Base-by-base conservation (phyloP, 768 basidiomycete genomes). In the Rhizopogon salebrosus region DNA sequence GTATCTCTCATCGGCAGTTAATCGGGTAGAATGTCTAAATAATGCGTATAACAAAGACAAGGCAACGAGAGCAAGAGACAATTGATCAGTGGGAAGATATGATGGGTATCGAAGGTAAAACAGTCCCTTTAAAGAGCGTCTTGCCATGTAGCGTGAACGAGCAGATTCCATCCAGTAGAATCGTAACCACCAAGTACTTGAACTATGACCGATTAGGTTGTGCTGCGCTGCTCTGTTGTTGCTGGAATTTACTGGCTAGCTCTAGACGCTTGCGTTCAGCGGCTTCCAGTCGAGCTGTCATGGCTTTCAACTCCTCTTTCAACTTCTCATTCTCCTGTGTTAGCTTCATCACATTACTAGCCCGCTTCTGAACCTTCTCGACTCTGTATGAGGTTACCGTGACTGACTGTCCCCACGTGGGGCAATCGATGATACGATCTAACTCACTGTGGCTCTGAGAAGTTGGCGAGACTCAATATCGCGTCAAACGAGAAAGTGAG, bases 291-390 rank as follows among this genome's bases (percentile, higher is more conserved):
- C 87, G 71, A 56, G 85, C 86, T 18, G 79, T 76, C 84, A 91
- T 85, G 46, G 82, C 85, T 62, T 76, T 82, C 62, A 92, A 77
- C 69, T 89, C 83, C 46, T 78, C 84, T 68, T 85, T 83, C 55
- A 92, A 72, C 67, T 83, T 86, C 66, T 87, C 85, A 66, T 90
- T 86, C 75, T 92, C 89, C 71, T 86, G 76, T 20, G 85, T 76
- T 34, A 92, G 74, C 62, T 85, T 88, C 63, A 87, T 66, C 54
- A 91, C 85, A 67, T 86, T 89, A 60, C 84, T 87, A 38, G 82
- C 83, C 56, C 89, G 82, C 70, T 89, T 90, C 64, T 87, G 73
- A 57, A 79, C 65, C 53, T 66, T 68, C 57, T 73, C 68, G 29
- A 23, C 57, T 41, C 68, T 69, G 54, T 26, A 53, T 57, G 49